phyloP scores from a whole-genome alignment of 768 basidiomycete species.

The Bullera alba region DNA sequence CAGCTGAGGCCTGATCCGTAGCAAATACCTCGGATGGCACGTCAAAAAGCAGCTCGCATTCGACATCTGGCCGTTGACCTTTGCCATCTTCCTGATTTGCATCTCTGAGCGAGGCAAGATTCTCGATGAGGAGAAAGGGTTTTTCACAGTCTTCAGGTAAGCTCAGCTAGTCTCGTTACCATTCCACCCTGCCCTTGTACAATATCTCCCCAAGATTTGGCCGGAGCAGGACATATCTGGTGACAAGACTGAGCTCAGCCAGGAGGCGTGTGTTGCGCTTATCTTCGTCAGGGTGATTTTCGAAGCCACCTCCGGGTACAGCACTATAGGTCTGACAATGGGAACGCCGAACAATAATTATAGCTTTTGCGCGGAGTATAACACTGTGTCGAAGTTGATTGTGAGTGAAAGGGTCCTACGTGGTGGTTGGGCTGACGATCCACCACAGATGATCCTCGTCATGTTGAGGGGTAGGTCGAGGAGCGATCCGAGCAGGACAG shows the following conservation, averaged over 20 bases:
- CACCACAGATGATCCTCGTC: constrained; percentile 1
- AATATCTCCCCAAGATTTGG: too few relatives aligned
- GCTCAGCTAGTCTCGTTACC: too few relatives aligned
- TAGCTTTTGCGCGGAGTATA: constrained; percentile 29
- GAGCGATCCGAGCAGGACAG: too few relatives aligned
- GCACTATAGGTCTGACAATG: constrained; percentile 33
- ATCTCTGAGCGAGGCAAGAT: constrained; percentile 33
- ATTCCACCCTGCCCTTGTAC: too few relatives aligned
- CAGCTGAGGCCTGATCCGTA: constrained; percentile 2
- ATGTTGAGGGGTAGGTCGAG: neutral
- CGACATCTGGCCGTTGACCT: constrained; percentile 40
- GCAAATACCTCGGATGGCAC: constrained; percentile 39
- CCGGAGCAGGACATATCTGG: too few relatives aligned
- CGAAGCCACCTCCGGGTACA: constrained; percentile 38
- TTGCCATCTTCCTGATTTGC: constrained; percentile 33
- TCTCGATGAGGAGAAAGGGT: constrained; percentile 19
- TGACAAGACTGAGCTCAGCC: too few relatives aligned
- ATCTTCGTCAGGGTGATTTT: constrained; percentile 37
- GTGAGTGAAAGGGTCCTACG: constrained; percentile 14
- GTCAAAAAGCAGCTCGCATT: constrained; percentile 36
- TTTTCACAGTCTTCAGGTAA: too few relatives aligned
- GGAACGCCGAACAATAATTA: constrained; percentile 39
- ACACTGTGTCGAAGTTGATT: constrained; percentile 31
- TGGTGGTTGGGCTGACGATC: too few relatives aligned
- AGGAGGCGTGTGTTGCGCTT: constrained; percentile 31